Evolutionary conservation across 306 rosid species (phyloP), one percentile per base, ranked within the genome.

Genomic region (Cucumis melo): DNA sequence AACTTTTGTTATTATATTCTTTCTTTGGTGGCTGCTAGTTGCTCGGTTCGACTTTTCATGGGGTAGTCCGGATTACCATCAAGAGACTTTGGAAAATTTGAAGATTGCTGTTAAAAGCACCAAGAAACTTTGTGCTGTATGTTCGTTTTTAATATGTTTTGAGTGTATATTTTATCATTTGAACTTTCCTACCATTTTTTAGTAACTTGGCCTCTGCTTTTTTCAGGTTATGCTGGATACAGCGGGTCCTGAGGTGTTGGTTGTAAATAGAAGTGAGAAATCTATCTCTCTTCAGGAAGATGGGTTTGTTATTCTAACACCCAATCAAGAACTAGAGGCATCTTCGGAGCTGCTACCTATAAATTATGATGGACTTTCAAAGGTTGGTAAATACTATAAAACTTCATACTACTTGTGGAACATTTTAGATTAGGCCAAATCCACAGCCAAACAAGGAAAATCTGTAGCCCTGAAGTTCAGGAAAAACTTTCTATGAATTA

Each of bases 91-190:
- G 87, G 90, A 89, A 82, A 94, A 92, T 84, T 83, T 94, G 85
- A 94, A 85, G 93, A 67, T 81, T 42, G 93, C 97, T 83, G 88
- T 92, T 21, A 90, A 84, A 93, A 55, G 79, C 63, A 88, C 99
- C 32, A 89, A 87, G 88, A 94, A 90, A 86, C 97, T 94, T 1
- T 92, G 99, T 78, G 96, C 96, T 83, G 99, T 94, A 88, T 89
- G 97, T 88, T 81, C 20, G 13, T 56, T 38, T 67, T 39, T 20
- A 13, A 12, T 14, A 10, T 41, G 29, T 5, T 20, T 20, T 38
- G 72, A 17, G 8, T 67, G 6, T 12, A 41, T n/a, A 9, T 38
- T 19, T 38, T 38, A 8, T 64, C 48, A 10, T 19, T 72, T 72
- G 21, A 42, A 42, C 39, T 72, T 29, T 24, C 13, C 12, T 16